Evolutionary conservation across 495 filamentous ascomycete species (phyloP).

Genomic region (Aspergillus sclerotioniger): DNA sequence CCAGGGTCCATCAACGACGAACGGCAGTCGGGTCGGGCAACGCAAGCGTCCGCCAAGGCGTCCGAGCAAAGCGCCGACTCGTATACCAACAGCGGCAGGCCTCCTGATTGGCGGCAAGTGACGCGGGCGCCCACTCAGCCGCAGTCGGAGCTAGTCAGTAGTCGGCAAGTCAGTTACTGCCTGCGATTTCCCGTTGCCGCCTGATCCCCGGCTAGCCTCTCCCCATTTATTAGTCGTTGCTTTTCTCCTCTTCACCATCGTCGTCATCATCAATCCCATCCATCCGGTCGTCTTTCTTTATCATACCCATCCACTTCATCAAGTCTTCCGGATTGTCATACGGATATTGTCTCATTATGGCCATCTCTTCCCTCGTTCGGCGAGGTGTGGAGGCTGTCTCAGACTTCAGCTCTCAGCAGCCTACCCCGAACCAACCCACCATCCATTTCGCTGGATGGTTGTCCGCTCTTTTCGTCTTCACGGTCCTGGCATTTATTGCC

Average conservation of each 20-base stretch:
- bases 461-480: slow-evolving; percentile 21
- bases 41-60: background rate
- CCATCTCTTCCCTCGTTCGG: slow-evolving; percentile 26
- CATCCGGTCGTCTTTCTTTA: slow-evolving; percentile 5
- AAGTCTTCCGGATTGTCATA: background rate
- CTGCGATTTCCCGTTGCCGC: background rate
- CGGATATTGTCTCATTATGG: slow-evolving; percentile 19
- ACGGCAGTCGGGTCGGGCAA: background rate
- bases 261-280: background rate
- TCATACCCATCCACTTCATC: slow-evolving; percentile 1
- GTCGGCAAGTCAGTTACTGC: background rate
- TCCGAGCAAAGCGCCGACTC: background rate
- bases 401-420: slow-evolving; percentile 11
- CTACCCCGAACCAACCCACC: slow-evolving; percentile 9
- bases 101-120: background rate
- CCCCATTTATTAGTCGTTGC: background rate
- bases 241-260: background rate
- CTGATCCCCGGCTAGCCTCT: background rate
- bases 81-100: background rate
- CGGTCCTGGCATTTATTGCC: slow-evolving; percentile 17
- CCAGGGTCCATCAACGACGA: too few relatives aligned
- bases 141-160: too few relatives aligned
- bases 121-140: background rate
- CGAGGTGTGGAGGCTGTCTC: slow-evolving; percentile 28
- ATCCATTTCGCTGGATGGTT: slow-evolving; percentile 22